Conservation (phyloP, 1,284 basidiomycete species). For the Wolfiporia cocos region DNA sequence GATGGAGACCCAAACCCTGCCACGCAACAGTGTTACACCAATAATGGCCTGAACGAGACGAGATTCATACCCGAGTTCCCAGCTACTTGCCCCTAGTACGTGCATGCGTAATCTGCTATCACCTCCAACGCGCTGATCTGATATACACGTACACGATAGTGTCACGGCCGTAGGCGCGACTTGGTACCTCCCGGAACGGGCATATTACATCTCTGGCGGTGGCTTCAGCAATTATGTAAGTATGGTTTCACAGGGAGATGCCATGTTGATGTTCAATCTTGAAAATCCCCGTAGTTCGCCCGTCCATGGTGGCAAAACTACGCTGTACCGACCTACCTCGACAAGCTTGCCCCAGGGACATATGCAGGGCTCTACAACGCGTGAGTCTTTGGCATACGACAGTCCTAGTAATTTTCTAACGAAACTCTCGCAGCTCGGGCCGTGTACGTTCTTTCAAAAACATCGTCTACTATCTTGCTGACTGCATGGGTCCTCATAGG, state of each 20-base stretch:
- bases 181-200: slow-evolving; percentile 47
- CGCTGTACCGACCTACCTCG: slow-evolving; percentile 37
- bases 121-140: background rate
- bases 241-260: background rate
- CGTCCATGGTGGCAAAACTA: slow-evolving; percentile 49
- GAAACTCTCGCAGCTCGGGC: slow-evolving; percentile 6
- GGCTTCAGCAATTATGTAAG: slow-evolving; percentile 49
- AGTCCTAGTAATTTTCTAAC: background rate
- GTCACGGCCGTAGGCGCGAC: slow-evolving; percentile 62
- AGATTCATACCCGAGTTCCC: slow-evolving; percentile 61
- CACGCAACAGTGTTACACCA: slow-evolving; percentile 49
- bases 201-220: slow-evolving; percentile 55
- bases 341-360: slow-evolving; percentile 36
- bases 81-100: slow-evolving; percentile 42
- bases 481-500: slow-evolving; percentile 11
- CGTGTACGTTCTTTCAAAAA: slow-evolving; percentile 8
- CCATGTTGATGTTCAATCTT: background rate
- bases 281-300: slow-evolving; percentile 33
- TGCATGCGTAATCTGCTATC: background rate
- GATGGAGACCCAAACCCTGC: slow-evolving; percentile 44
- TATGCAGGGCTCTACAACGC: slow-evolving; percentile 57
- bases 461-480: background rate
- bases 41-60: slow-evolving; percentile 47
- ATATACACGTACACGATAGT: slow-evolving; percentile 16
- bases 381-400: too few relatives aligned